phyloP scores from a whole-genome alignment of 129 eudicot species.

The Deinandra increscens region DNA sequence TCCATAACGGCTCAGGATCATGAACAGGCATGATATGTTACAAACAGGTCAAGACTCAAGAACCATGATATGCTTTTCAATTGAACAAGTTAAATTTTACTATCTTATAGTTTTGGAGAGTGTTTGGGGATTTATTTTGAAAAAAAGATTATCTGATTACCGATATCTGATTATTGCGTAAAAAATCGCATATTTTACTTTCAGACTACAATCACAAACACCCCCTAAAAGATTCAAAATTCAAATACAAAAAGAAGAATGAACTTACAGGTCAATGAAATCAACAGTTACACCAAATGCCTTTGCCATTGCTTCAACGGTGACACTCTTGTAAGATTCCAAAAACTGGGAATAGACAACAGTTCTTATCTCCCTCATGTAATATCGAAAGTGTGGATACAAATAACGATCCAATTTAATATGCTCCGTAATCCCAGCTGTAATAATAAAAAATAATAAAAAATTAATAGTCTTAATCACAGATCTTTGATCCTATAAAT shows the following conservation, averaged over 20 bases:
- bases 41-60: neutral
- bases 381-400: conserved; percentile 72
- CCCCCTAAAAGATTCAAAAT: neutral
- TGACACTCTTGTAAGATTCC: conserved; percentile 91
- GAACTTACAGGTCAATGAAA: conserved; percentile 69
- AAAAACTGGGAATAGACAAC: conserved; percentile 85
- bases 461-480: neutral
- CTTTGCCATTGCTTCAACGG: conserved; percentile 89
- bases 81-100: neutral
- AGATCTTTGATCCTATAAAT: neutral
- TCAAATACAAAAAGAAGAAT: neutral
- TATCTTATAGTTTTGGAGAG: neutral
- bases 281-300: conserved; percentile 80
- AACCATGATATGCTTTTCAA: neutral
- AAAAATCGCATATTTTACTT: neutral
- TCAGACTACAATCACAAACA: neutral
- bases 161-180: neutral
- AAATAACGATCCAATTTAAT: conserved; percentile 73
- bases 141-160: neutral
- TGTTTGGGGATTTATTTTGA: neutral
- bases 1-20: neutral
- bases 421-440: conserved; percentile 81
- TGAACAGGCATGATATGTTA: neutral
- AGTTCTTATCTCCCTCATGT: conserved; percentile 82
- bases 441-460: neutral